A percentile compares a stretch with the other conserved stretches of the same genome.
phyloP scores from a whole-genome alignment of 805 yeast species.

The Kodamaea laetipori region DNA sequence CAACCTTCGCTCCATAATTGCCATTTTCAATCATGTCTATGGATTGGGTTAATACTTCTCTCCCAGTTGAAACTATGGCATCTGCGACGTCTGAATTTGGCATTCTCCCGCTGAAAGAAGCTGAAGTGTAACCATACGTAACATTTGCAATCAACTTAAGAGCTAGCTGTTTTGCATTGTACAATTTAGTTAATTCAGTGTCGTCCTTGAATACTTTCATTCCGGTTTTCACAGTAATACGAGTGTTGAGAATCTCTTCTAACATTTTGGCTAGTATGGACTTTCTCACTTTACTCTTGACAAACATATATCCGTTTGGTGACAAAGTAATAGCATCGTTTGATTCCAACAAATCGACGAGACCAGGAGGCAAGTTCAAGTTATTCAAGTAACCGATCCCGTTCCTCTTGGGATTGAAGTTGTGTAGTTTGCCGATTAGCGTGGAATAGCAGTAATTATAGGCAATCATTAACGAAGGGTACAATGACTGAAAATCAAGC shows the following conservation, averaged over 20 bases:
- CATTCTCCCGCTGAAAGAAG: slow-evolving; percentile 95
- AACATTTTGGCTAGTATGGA: slow-evolving; percentile 83
- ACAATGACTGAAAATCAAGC: slow-evolving; percentile 88
- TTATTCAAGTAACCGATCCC: slow-evolving; percentile 56
- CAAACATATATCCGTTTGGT: slow-evolving; percentile 87
- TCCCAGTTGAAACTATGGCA: slow-evolving; percentile 86
- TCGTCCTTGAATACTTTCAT: slow-evolving; percentile 57
- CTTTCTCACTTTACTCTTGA: slow-evolving; percentile 61
- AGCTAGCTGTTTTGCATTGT: slow-evolving; percentile 81
- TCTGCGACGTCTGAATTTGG: slow-evolving; percentile 96
- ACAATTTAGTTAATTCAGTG: slow-evolving; percentile 51
- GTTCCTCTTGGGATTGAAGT: slow-evolving; percentile 50
- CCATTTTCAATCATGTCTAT: slow-evolving; percentile 65
- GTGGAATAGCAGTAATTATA: slow-evolving; percentile 86
- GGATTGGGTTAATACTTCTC: slow-evolving; percentile 78
- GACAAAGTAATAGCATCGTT: slow-evolving; percentile 60
- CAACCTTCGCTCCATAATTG: slow-evolving; percentile 86
- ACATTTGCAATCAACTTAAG: slow-evolving; percentile 90
- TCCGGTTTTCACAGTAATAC: slow-evolving; percentile 76
- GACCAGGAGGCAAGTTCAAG: slow-evolving; percentile 50
- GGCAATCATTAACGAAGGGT: slow-evolving; percentile 91
- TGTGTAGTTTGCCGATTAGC: slow-evolving; percentile 60
- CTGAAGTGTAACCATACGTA: slow-evolving; percentile 94
- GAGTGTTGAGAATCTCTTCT: slow-evolving; percentile 74
- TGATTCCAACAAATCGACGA: slow-evolving; percentile 53